These are phyloP conservation scores for Piper betle DNA, from an alignment of 164 flowering plant genomes.

Conservation along the genomic window DNA sequence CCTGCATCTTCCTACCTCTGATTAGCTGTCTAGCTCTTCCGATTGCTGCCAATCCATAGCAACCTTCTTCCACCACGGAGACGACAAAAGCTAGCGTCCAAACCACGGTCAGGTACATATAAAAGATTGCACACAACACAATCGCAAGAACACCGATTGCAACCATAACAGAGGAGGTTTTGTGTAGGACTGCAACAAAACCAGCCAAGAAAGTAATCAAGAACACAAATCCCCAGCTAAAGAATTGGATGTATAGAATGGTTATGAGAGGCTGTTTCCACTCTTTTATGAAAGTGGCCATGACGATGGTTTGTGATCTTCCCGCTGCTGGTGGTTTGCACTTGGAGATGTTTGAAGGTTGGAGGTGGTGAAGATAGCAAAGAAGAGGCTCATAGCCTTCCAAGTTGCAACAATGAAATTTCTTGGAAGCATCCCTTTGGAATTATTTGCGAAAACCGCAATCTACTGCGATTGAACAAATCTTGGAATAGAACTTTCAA, in stretches of 20 bases:
- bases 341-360: too few relatives aligned
- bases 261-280: conserved; percentile 16
- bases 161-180: not conserved
- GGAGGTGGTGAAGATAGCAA: too few relatives aligned
- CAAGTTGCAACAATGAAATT: too few relatives aligned
- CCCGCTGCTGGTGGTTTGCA: too few relatives aligned
- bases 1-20: conserved; percentile 14
- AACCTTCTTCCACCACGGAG: conserved; percentile 6
- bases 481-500: too few relatives aligned
- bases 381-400: too few relatives aligned
- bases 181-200: not conserved
- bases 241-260: too few relatives aligned
- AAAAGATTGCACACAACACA: not conserved
- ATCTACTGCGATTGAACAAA: too few relatives aligned
- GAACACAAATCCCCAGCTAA: not conserved
- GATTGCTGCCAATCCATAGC: conserved; percentile 10
- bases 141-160: not conserved
- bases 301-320: too few relatives aligned
- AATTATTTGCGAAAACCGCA: too few relatives aligned
- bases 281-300: not conserved
- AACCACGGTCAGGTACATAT: conserved; percentile 5
- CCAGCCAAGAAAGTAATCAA: not conserved
- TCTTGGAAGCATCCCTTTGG: too few relatives aligned
- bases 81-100: conserved; percentile 9
- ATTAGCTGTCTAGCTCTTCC: conserved; percentile 9